phyloP scores from a whole-genome alignment of 441 rosid species.

The Manihot esculenta region DNA sequence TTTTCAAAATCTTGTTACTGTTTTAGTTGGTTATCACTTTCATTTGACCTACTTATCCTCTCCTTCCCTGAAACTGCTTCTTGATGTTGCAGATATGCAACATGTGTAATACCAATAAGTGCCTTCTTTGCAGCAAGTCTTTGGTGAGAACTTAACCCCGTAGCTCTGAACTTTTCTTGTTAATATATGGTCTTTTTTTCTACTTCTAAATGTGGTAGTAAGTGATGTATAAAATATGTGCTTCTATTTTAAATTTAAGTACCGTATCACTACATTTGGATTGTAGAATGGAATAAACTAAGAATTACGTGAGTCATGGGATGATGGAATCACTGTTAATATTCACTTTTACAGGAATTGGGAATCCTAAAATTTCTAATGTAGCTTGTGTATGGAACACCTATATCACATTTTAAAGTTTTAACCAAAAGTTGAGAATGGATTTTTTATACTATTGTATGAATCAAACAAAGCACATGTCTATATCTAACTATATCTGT shows the following conservation, averaged over 20 bases:
- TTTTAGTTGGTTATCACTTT: constrained; percentile 9
- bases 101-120: constrained; percentile 97
- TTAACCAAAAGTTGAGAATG: neutral
- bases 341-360: neutral
- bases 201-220: neutral
- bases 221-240: neutral
- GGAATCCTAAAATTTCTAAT: neutral
- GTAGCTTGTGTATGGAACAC: neutral
- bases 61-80: constrained; percentile 15
- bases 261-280: neutral
- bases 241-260: neutral
- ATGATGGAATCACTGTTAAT: no score
- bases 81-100: constrained; percentile 66
- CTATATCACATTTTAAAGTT: neutral
- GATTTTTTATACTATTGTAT: neutral
- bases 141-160: constrained; percentile 58
- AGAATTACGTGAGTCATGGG: neutral
- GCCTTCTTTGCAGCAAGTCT: constrained; percentile 99
- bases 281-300: neutral
- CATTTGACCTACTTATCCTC: neutral
- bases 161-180: neutral
- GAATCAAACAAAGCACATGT: neutral
- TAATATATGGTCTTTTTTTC: neutral
- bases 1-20: neutral
- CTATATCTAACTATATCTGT: neutral